Evolutionary conservation across 2,329 filamentous ascomycete species (phyloP).

Genomic region (Cladorrhinum sp.): DNA sequence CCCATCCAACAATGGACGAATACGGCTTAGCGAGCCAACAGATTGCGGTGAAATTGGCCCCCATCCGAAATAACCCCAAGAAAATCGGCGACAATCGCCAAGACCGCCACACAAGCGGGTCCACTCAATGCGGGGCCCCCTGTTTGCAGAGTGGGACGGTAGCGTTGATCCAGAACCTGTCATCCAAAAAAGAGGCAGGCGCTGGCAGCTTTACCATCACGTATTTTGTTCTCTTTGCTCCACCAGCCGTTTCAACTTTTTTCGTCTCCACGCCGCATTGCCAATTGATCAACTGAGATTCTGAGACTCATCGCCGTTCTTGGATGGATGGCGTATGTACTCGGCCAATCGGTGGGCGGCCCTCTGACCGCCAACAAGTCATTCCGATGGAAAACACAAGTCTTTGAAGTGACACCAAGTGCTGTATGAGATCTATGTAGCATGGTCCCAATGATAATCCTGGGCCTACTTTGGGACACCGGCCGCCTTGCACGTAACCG

Average conservation of each 20-base stretch:
- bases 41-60: constrained; percentile 9
- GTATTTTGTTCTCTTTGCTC: not conserved
- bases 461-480: too few species aligned
- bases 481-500: too few species aligned
- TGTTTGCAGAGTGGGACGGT: not conserved
- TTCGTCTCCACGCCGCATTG: not conserved
- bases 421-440: too few species aligned
- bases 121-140: not conserved
- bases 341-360: not conserved
- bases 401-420: too few species aligned
- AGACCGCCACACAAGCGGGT: not conserved
- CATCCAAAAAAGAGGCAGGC: not conserved
- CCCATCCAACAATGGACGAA: constrained; percentile 9
- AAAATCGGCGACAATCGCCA: not conserved
- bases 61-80: constrained; percentile 11
- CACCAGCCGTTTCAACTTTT: not conserved
- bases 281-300: not conserved
- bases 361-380: too few species aligned
- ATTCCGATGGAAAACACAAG: too few species aligned
- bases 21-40: not conserved
- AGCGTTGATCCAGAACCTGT: not conserved
- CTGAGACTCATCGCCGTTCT: not conserved
- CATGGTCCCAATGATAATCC: too few species aligned
- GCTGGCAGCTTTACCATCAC: not conserved
- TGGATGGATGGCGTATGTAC: not conserved